phyloP scores from a whole-genome alignment of 1,284 basidiomycete species.

The Rhodotorula sp. region DNA sequence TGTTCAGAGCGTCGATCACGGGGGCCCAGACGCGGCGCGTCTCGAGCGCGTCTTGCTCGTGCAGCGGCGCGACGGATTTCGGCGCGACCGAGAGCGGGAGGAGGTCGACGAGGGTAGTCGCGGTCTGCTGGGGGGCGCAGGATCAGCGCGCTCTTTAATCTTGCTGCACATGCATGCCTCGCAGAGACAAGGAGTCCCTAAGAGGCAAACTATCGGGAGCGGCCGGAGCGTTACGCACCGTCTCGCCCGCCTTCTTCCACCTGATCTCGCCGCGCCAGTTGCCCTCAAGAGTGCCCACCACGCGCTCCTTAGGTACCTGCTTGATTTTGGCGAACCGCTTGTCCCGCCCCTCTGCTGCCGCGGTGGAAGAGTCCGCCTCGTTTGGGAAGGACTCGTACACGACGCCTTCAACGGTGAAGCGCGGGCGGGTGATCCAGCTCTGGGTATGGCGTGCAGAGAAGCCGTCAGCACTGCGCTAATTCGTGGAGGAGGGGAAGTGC shows the following conservation, averaged over 20 bases:
- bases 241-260: constrained; percentile 54
- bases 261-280: constrained; percentile 81
- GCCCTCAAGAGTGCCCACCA: constrained; percentile 83
- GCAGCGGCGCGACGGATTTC: constrained; percentile 79
- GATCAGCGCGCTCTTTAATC: not conserved
- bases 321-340: constrained; percentile 74
- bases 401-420: constrained; percentile 85
- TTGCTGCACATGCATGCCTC: too few species aligned
- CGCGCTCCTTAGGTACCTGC: constrained; percentile 76
- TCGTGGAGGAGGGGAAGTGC: not conserved
- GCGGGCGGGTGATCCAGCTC: constrained; percentile 89
- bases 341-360: constrained; percentile 49
- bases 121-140: constrained; percentile 10
- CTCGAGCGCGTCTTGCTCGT: constrained; percentile 76
- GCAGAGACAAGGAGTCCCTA: too few species aligned
- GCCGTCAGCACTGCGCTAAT: not conserved
- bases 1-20: constrained; percentile 72
- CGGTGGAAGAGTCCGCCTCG: constrained; percentile 54
- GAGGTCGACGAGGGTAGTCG: constrained; percentile 71
- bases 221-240: constrained; percentile 26
- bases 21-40: constrained; percentile 85
- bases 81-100: constrained; percentile 72
- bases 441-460: constrained; percentile 47
- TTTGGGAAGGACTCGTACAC: constrained; percentile 61
- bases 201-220: constrained; percentile 44